These are phyloP conservation scores for Beauveria medogensis DNA, from an alignment of 2,329 filamentous ascomycete species.

Conservation along the genomic window DNA sequence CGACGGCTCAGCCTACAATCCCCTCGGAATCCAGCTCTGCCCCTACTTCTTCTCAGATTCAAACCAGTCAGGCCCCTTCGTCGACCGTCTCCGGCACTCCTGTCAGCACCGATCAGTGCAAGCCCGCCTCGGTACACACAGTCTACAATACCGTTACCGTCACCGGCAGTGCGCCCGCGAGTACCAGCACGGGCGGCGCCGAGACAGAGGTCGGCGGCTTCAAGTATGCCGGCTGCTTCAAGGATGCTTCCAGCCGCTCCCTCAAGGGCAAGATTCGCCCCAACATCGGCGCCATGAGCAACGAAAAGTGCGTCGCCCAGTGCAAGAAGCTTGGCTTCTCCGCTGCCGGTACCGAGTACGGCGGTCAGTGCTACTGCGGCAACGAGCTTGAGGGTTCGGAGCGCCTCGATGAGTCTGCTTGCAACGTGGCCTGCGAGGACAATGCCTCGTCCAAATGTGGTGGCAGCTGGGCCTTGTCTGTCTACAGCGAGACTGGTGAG, in stretches of 20 bases:
- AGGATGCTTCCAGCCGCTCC: constrained; percentile 27
- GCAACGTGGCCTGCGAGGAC: constrained; percentile 42
- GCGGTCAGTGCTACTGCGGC: constrained; percentile 46
- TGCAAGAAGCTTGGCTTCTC: constrained; percentile 35
- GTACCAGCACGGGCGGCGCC: constrained; percentile 13
- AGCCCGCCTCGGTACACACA: constrained; percentile 26
- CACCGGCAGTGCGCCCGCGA: constrained; percentile 22
- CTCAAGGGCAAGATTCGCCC: constrained; percentile 32
- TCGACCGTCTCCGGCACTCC: constrained; percentile 15
- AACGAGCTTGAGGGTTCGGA: constrained; percentile 25
- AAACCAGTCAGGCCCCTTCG: constrained; percentile 12
- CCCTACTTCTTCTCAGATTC: not conserved
- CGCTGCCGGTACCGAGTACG: constrained; percentile 44
- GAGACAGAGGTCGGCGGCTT: constrained; percentile 19
- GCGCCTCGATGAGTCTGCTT: constrained; percentile 35
- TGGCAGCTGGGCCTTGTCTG: constrained; percentile 36
- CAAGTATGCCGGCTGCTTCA: constrained; percentile 37
- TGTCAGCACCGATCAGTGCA: constrained; percentile 15
- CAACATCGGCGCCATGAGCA: constrained; percentile 34
- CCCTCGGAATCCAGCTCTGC: not conserved
- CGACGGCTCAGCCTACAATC: not conserved
- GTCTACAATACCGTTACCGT: constrained; percentile 40
- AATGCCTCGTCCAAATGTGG: constrained; percentile 42
- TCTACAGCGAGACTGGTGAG: constrained; percentile 33
- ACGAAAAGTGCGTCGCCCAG: constrained; percentile 39